phyloP scores from a whole-genome alignment of 2,329 filamentous ascomycete species.

The Sporothrix brunneoviolacea region DNA sequence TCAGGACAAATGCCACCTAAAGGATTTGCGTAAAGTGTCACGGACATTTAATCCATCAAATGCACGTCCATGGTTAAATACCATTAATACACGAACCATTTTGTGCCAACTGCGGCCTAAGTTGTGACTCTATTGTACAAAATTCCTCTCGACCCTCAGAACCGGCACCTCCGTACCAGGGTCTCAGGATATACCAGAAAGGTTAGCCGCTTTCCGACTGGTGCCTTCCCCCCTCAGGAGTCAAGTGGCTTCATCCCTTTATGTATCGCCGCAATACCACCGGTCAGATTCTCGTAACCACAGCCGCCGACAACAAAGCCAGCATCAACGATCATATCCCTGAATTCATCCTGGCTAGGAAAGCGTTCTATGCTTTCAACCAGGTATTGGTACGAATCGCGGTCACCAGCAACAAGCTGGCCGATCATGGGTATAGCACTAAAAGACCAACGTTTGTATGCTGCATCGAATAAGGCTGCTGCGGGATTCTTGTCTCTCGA shows the following conservation, averaged over 20 bases:
- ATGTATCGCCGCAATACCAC: constrained; percentile 91
- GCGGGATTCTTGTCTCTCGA: constrained; percentile 34
- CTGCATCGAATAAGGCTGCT: constrained; percentile 68
- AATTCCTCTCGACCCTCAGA: no score
- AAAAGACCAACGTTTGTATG: constrained; percentile 97
- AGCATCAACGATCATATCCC: constrained; percentile 72
- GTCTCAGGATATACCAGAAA: no score
- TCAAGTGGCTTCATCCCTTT: constrained; percentile 79
- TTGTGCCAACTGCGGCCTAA: no score
- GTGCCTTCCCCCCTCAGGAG: constrained; percentile 3
- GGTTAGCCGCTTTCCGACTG: no score
- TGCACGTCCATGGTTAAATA: no score
- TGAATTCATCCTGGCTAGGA: constrained; percentile 77
- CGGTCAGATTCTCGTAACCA: constrained; percentile 85
- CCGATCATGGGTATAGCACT: constrained; percentile 90
- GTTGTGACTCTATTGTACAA: no score
- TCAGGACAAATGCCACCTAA: no score
- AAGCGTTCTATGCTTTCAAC: constrained; percentile 97
- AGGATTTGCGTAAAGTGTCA: no score
- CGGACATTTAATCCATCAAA: no score
- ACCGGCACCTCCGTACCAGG: neutral
- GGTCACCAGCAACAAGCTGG: constrained; percentile 86
- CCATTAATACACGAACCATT: no score
- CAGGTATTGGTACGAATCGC: constrained; percentile 95
- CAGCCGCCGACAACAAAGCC: constrained; percentile 78